Conservation (phyloP, 768 basidiomycete genomes). For the Tephrocybe sp. region DNA sequence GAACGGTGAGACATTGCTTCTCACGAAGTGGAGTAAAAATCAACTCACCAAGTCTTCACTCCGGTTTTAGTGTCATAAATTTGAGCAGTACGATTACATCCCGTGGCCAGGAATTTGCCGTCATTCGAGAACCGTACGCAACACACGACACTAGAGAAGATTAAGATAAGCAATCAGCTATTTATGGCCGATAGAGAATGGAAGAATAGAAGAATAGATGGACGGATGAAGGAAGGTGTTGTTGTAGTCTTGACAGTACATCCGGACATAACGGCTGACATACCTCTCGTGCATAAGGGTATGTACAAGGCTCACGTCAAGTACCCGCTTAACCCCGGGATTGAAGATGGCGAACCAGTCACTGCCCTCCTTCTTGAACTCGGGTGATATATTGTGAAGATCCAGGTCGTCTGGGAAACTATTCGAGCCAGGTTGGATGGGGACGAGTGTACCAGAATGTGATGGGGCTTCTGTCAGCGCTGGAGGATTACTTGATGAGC, state of each 20-base stretch:
- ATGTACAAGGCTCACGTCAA: slow-evolving; percentile 81
- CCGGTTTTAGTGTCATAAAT: slow-evolving; percentile 95
- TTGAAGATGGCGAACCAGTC: slow-evolving; percentile 94
- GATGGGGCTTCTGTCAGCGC: slow-evolving; percentile 11
- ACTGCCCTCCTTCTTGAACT: slow-evolving; percentile 67
- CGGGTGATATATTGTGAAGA: slow-evolving; percentile 40
- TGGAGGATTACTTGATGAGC: slow-evolving; percentile 10
- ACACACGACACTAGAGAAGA: slow-evolving; percentile 54
- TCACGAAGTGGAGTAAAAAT: slow-evolving; percentile 4
- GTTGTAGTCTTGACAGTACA: neutral
- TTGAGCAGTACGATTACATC: slow-evolving; percentile 93
- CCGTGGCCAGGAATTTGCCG: slow-evolving; percentile 90
- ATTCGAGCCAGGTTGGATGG: slow-evolving; percentile 18
- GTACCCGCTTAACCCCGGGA: slow-evolving; percentile 68
- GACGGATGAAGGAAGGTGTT: neutral
- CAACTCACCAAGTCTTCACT: slow-evolving; percentile 70
- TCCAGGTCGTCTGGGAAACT: slow-evolving; percentile 48
- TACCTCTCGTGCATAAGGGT: slow-evolving; percentile 91
- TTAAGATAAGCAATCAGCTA: slow-evolving; percentile 1
- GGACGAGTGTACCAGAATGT: slow-evolving; percentile 16
- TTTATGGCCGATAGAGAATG: neutral
- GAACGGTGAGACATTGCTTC: slow-evolving; percentile 6
- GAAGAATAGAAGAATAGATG: neutral
- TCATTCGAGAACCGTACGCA: slow-evolving; percentile 94
- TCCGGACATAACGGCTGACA: slow-evolving; percentile 12